These are phyloP conservation scores for Eucalyptus marginata DNA, from an alignment of 345 rosid genomes.

Conservation along the genomic window DNA sequence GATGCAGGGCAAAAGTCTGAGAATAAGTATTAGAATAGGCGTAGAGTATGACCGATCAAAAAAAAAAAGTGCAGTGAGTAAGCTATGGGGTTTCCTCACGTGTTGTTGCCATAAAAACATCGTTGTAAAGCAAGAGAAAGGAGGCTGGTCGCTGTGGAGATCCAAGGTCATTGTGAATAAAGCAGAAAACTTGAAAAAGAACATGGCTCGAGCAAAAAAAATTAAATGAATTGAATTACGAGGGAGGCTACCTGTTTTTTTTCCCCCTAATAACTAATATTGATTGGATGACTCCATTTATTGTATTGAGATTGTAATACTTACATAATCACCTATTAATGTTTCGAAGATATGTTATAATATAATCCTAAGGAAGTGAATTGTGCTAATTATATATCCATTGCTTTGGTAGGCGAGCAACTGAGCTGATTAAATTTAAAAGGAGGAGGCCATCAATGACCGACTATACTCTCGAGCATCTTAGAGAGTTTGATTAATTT, in stretches of 20 bases:
- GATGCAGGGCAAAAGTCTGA: no score
- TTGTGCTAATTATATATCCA: not conserved
- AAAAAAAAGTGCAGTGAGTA: not conserved
- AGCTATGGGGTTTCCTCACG: not conserved
- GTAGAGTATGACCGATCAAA: no score
- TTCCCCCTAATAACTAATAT: not conserved
- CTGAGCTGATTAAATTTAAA: not conserved
- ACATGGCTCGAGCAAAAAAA: not conserved
- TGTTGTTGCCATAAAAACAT: not conserved
- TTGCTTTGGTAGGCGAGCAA: not conserved
- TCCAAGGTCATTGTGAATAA: not conserved
- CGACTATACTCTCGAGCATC: not conserved
- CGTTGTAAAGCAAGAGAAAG: not conserved
- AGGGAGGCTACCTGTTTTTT: not conserved
- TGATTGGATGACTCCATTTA: not conserved
- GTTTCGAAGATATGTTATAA: not conserved
- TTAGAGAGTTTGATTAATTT: not conserved
- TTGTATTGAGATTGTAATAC: not conserved
- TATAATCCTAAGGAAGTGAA: not conserved
- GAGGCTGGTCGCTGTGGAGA: not conserved
- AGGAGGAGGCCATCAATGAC: not conserved
- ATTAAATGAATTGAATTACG: not conserved
- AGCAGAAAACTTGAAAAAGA: not conserved
- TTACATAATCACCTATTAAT: not conserved
- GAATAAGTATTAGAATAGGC: no score